Evolutionary conservation across 169 alveolate genomes (phyloP), one percentile per base, ranked within the genome.

Genomic region (Plasmodium berghei): DNA sequence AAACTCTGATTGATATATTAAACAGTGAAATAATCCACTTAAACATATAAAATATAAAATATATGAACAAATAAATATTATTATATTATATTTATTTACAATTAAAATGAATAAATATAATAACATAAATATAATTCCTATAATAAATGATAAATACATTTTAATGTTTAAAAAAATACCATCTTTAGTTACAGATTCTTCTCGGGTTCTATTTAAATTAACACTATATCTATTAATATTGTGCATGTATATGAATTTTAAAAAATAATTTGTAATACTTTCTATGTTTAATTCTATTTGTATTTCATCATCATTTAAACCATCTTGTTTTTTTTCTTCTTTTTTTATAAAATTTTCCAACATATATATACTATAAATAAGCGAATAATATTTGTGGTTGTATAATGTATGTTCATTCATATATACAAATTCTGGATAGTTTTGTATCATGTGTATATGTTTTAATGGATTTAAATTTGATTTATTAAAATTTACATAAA

Each of bases 21-120:
- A 61, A 5, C 90, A 80, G 24, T 80, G 90, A 62, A 80, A 67
- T 8, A 80, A 26, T 0, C 90, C 90, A 22, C 90, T 80, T 10
- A 80, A 16, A 28, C 85, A 80, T 12, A 49, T 16, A 1, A 80
- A 45, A 48, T 67, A 80, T 28, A 80, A 55, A 0, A 67, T 48
- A 28, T 66, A 80, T 8, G 90, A 80, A 16, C 90, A 80, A 24
- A 54, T 28, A 64, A 66, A 80, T 28, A 55, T 52, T 59, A 80
- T 14, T 40, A 48, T 40, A 26, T 22, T 46, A 46, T 48, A 67
- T 67, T 71, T 80, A 9, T 80, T 61, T 49, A 67, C 0, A 28
- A 80, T 1, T 16, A 55, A 46, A 9, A 80, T 40, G 5, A 80
- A 61, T 18, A 67, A 0, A n/a, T 80, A 80, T 26, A 80, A 16